These are phyloP conservation scores for Melampsora medusae DNA, from an alignment of 1,284 basidiomycete genomes.

Conservation along the genomic window DNA sequence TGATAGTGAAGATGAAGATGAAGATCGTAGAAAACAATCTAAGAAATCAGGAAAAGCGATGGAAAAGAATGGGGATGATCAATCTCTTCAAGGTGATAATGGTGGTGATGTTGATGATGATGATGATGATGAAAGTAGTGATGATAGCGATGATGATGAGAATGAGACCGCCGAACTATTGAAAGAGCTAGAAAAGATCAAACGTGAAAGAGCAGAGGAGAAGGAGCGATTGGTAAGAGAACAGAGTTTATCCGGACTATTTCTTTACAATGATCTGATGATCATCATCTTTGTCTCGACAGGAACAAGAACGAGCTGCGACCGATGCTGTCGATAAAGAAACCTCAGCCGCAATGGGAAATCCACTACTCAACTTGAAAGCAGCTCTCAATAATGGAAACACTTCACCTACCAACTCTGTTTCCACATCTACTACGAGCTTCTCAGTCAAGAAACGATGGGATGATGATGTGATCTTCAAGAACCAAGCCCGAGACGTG, in stretches of 20 bases:
- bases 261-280: neutral
- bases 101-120: constrained; percentile 24
- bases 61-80: constrained; percentile 56
- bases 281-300: constrained; percentile 6
- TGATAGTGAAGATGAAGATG: constrained; percentile 61
- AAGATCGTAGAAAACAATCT: constrained; percentile 10
- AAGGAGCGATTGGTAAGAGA: constrained; percentile 64
- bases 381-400: constrained; percentile 73
- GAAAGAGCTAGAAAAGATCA: constrained; percentile 90
- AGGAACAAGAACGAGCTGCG: constrained; percentile 71
- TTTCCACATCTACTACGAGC: constrained; percentile 57
- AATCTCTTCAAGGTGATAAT: constrained; percentile 47
- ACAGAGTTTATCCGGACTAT: neutral
- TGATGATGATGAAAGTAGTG: constrained; percentile 40
- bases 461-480: constrained; percentile 96
- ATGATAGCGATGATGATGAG: constrained; percentile 52
- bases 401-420: constrained; percentile 67
- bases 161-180: constrained; percentile 89
- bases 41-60: constrained; percentile 15
- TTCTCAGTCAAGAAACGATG: constrained; percentile 89
- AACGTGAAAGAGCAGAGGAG: constrained; percentile 87
- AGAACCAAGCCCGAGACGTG: constrained; percentile 81
- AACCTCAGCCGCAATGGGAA: constrained; percentile 75
- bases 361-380: constrained; percentile 81
- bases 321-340: constrained; percentile 69